A percentile compares a stretch with the other conserved stretches of the same genome.
These are phyloP conservation scores for Agroathelia rolfsii DNA, from an alignment of 1,284 basidiomycete species.

Conservation along the genomic window DNA sequence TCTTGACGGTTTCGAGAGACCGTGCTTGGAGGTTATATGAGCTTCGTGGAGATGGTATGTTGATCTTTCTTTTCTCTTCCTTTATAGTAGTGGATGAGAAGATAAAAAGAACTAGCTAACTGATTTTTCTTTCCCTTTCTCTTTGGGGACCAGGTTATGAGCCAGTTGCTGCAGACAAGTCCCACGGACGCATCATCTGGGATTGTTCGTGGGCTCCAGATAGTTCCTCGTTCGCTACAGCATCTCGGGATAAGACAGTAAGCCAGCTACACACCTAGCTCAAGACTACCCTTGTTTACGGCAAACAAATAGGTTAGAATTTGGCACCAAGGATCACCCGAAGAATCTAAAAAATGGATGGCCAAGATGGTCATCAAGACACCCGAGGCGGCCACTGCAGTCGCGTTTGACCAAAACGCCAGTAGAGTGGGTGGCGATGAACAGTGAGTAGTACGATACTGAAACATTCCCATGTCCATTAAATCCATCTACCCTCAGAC, in stretches of 20 bases:
- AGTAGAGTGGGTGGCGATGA: constrained; percentile 24
- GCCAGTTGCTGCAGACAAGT: constrained; percentile 63
- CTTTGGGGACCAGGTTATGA: constrained; percentile 37
- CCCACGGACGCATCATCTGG: constrained; percentile 92
- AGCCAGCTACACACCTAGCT: constrained; percentile 12
- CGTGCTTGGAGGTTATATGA: constrained; percentile 86
- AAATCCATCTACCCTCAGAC: constrained; percentile 26
- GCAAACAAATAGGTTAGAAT: constrained; percentile 51
- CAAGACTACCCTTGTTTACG: background rate
- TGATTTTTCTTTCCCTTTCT: constrained; percentile 5
- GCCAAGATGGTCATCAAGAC: constrained; percentile 46
- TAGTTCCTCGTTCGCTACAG: constrained; percentile 79
- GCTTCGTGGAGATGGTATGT: constrained; percentile 14
- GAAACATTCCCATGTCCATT: background rate
- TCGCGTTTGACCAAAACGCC: constrained; percentile 57
- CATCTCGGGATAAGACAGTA: constrained; percentile 93
- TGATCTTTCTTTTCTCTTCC: background rate
- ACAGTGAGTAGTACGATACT: constrained; percentile 25
- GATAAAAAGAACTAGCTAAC: constrained; percentile 30
- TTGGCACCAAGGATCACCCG: constrained; percentile 35
- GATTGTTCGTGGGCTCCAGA: constrained; percentile 81
- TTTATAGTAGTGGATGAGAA: constrained; percentile 2
- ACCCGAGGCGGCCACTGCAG: constrained; percentile 59
- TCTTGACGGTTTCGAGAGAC: constrained; percentile 87
- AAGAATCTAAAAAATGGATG: constrained; percentile 34